Base-by-base conservation (phyloP, 805 yeast genomes). In the Saccharomycopsis javanensis region DNA sequence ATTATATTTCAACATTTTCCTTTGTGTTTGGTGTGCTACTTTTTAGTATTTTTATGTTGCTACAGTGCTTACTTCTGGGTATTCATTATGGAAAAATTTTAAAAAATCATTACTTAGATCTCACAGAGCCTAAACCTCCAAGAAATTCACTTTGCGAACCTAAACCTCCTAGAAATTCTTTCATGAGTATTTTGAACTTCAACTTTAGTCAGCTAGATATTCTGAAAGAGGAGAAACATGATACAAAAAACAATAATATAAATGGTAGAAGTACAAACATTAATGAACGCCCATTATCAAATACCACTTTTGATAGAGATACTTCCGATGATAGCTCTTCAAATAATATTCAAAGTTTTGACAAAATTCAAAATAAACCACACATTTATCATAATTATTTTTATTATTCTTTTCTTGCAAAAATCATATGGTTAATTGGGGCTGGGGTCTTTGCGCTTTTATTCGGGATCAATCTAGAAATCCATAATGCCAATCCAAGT, bases 391-490 rank as follows among this genome's bases (percentile, higher is more conserved):
- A 60, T 23, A 64, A 62, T 50, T 62, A 61, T 51, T 57, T 59
- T n/a, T 59, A 58, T 56, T 56, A 20, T 59, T 64, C 23, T 50
- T 81, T 78, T 42, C 62, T 75, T 25, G 61, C 79, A 56, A 90
- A 89, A 68, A 57, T 75, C 3, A 48, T 76, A 6, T 92, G 96
- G 96, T 70, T 86, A 25, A 59, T 77, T 1, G 66, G 76, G 18
- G 94, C 96, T 1, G 72, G 84, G 16, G 80, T 73, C 0, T 77
- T 87, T 66, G 96, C 92, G 2, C 69, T 85, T 27, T 75, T 80
- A 33, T 92, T 88, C 62, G 89, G 81, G n/a, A 75, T 69, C 2
- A 66, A 71, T 54, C 65, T 67, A 67, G 67, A 68, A 11, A 58
- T 69, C 25, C 63, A 62, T 25, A 55, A 57, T 0, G 73, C 75